phyloP scores from a whole-genome alignment of 1,284 basidiomycete genomes.

The Anthracocystis walkeri region DNA sequence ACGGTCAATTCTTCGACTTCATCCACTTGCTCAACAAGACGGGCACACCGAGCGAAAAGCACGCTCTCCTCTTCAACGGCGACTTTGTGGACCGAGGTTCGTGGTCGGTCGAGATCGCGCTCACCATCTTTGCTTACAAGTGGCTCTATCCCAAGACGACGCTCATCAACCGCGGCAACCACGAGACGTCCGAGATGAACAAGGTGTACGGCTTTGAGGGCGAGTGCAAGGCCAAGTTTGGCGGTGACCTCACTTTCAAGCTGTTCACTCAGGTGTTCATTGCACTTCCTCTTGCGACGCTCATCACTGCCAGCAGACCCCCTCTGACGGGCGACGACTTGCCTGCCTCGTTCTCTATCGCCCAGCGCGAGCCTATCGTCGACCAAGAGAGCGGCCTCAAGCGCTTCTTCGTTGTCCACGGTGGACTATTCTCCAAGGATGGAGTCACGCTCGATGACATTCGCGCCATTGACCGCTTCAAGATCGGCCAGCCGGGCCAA shows the following conservation, averaged over 20 bases:
- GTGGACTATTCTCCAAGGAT: constrained; percentile 92
- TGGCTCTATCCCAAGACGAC: constrained; percentile 73
- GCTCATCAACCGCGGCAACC: constrained; percentile 82
- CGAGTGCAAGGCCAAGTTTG: constrained; percentile 79
- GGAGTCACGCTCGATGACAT: constrained; percentile 92
- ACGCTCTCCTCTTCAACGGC: constrained; percentile 68
- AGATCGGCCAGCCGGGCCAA: constrained; percentile 88
- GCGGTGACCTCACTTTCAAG: constrained; percentile 66
- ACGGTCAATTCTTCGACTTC: constrained; percentile 84
- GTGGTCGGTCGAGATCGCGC: constrained; percentile 95
- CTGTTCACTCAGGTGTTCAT: constrained; percentile 66
- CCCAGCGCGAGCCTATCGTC: constrained; percentile 74
- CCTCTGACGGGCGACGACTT: constrained; percentile 70
- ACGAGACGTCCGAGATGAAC: constrained; percentile 90
- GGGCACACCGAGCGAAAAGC: constrained; percentile 71
- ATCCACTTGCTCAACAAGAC: constrained; percentile 88
- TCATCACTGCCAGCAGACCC: constrained; percentile 80
- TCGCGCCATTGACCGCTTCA: constrained; percentile 83
- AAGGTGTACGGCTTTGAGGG: constrained; percentile 83
- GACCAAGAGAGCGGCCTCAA: constrained; percentile 81
- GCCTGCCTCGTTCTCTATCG: constrained; percentile 52
- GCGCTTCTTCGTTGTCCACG: constrained; percentile 93
- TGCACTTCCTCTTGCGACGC: constrained; percentile 80
- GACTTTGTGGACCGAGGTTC: constrained; percentile 88
- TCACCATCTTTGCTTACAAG: constrained; percentile 95